Evolutionary conservation across 495 filamentous ascomycete species (phyloP), one percentile per base, ranked within the genome.

Genomic region (Neurospora discreta): DNA sequence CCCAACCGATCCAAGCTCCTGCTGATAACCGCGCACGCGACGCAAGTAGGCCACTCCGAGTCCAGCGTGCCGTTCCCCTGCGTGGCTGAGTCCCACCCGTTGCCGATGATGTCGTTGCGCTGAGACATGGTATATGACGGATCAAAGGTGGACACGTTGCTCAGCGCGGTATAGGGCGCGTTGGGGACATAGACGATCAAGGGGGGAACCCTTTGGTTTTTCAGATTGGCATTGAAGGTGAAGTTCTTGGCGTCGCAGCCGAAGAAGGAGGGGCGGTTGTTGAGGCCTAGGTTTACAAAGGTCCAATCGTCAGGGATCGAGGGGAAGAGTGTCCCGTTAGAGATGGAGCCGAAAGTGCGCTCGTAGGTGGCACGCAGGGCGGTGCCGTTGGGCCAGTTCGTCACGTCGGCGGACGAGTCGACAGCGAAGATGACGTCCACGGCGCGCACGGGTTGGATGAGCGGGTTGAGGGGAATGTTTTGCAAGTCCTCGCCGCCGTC

Each of bases 381-480:
- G 11, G 93, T 92, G 41, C 93, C 95, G 81, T 97, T 96, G 67
- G 95, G 95, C 92, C 93, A 98, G 82, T 82, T 85, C 13, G 81
- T 79, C 0, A 91, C 95, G 80, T 98, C 94, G 40, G 93, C 94
- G 9, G 90, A 93, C 65, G 88, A 89, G 81, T 98, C 95, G 73
- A 97, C 83, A 30, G 94, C 95, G 78, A 98, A 97, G 79, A 98
- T 93, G 33, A 97, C 91, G 79, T 98, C 95, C 69, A 98, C 90
- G 52, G 86, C 74, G 36, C 95, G 91, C 39, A 80, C 40, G 0
- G 93, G 92, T 75, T 97, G 93, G 76, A 97, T 91, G 6, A 95
- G 86, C 0, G 95, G 95, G 74, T 93, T 87, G 2, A 97, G 84
- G 0, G 95, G 94, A 68, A 97, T 89, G 79, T 97, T 97, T 77